These are phyloP conservation scores for Odonthalia washingtoniensis DNA, from an alignment of 31 red algal species.

Conservation along the genomic window DNA sequence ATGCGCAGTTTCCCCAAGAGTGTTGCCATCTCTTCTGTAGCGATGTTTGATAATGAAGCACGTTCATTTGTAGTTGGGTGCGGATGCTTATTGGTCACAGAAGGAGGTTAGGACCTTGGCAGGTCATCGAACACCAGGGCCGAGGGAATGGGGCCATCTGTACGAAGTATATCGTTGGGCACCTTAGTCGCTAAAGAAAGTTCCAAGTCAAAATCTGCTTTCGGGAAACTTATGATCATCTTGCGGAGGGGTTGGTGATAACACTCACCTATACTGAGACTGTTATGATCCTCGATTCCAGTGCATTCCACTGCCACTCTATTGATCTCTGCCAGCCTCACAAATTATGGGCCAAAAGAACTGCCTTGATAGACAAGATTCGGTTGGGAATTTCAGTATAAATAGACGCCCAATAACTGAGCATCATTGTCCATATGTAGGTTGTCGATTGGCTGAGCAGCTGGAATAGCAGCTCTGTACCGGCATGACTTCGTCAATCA, in stretches of 20 bases:
- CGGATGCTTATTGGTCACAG: not conserved
- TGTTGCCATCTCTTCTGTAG: not conserved
- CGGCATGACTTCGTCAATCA: conserved; percentile 30
- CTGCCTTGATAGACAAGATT: conserved; percentile 49
- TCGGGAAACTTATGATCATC: not conserved
- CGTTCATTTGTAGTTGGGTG: not conserved
- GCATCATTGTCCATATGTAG: not conserved
- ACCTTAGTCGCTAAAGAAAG: conserved; percentile 1
- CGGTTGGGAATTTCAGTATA: conserved; percentile 39
- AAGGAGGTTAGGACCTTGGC: not conserved
- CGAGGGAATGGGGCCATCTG: conserved; percentile 20
- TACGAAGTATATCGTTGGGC: conserved; percentile 29
- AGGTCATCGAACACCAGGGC: conserved; percentile 34
- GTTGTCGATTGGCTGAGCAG: conserved; percentile 5
- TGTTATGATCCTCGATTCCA: conserved; percentile 30
- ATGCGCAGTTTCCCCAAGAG: conserved; percentile 1
- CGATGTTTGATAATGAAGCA: not conserved
- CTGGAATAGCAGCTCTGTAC: conserved; percentile 21
- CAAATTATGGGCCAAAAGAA: conserved; percentile 13
- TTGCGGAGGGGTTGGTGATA: conserved; percentile 41
- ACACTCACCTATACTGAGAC: conserved; percentile 14
- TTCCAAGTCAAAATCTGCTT: not conserved
- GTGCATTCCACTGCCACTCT: conserved; percentile 27
- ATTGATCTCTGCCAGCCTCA: not conserved
- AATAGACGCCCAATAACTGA: conserved; percentile 4